Evolutionary conservation across 176 grass and related monocot species (phyloP).

Genomic region (Oryza officinalis): DNA sequence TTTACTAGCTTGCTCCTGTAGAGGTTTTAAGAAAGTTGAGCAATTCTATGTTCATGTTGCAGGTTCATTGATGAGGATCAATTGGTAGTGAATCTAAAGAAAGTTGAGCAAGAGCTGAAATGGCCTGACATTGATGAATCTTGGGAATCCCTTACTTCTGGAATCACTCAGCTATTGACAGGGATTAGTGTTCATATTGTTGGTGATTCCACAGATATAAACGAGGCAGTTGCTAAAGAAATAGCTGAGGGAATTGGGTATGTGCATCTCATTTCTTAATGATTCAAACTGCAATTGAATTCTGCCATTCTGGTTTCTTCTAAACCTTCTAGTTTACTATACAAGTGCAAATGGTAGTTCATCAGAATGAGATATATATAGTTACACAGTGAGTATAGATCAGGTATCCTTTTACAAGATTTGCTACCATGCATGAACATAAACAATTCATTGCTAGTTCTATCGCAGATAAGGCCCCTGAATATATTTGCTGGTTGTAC

Average conservation of each 20-base stretch:
- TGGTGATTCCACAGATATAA: constrained; percentile 79
- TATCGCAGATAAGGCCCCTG: neutral
- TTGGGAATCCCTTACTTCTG: constrained; percentile 79
- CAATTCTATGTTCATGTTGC: neutral
- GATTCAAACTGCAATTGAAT: neutral
- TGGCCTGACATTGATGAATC: constrained; percentile 95
- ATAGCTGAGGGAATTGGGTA: constrained; percentile 81
- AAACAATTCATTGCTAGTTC: neutral
- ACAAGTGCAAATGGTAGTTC: neutral
- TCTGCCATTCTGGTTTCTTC: neutral
- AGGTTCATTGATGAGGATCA: constrained; percentile 98
- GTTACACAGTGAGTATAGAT: neutral
- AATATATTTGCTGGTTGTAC: constrained; percentile 15
- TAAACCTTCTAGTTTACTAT: neutral
- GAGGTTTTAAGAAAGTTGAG: neutral
- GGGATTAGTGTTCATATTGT: constrained; percentile 82
- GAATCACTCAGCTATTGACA: constrained; percentile 73
- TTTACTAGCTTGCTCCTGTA: neutral
- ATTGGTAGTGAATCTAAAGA: constrained; percentile 83
- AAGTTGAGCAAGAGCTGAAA: constrained; percentile 75
- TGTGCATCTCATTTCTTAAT: constrained; percentile 20
- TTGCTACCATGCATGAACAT: neutral
- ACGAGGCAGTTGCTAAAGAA: constrained; percentile 77
- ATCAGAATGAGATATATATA: neutral
- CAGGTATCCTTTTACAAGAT: neutral